A percentile compares a stretch with the other conserved stretches of the same genome.
These are phyloP conservation scores for Phytopythium sindhum DNA, from an alignment of 352 stramenopile genomes.

Conservation along the genomic window DNA sequence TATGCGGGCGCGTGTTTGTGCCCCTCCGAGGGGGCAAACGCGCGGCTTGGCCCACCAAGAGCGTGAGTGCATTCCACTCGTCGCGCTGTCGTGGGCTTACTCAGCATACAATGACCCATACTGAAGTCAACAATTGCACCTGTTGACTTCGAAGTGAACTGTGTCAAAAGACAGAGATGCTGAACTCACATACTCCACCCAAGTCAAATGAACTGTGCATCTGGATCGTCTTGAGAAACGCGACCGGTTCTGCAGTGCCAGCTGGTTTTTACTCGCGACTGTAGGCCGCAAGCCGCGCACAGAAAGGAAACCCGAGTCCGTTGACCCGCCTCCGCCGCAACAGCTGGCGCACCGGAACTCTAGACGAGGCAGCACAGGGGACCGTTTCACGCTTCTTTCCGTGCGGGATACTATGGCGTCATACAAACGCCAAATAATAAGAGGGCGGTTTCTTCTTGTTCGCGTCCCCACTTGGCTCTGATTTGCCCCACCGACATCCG, in stretches of 20 bases:
- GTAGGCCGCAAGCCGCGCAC: background rate
- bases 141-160: background rate
- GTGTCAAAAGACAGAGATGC: background rate
- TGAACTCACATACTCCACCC: background rate
- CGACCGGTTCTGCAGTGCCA: background rate
- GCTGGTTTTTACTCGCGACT: background rate
- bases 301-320: background rate
- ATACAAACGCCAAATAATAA: background rate
- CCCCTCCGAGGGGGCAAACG: background rate
- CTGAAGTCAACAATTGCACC: background rate
- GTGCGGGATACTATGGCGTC: constrained; percentile 9
- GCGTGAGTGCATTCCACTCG: constrained; percentile 4
- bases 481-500: background rate
- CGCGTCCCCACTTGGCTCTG: constrained; percentile 6
- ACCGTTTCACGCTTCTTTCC: background rate
- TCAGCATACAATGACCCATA: background rate
- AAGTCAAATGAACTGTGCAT: constrained; percentile 2
- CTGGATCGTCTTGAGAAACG: background rate
- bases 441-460: constrained; percentile 4
- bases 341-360: constrained; percentile 4
- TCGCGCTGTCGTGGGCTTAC: background rate
- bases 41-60: background rate
- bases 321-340: background rate
- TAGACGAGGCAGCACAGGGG: background rate
- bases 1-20: constrained; percentile 5